Base-by-base conservation (phyloP, 305 asterid species). In the Striga hermonthica region DNA sequence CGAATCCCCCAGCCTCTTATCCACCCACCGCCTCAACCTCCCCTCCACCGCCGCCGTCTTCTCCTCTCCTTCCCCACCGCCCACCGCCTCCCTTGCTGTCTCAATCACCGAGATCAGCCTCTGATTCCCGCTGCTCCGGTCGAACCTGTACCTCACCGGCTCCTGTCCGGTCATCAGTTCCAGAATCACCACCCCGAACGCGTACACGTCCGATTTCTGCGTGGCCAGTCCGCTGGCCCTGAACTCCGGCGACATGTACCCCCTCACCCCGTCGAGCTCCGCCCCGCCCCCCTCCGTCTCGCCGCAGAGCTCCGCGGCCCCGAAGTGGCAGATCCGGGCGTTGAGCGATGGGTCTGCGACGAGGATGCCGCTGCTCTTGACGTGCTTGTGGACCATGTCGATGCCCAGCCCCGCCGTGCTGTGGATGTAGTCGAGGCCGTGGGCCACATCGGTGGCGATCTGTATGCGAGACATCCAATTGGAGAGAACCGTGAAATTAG, bases 251-350 rank as follows among this genome's bases (percentile, higher is more conserved):
- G 97, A 85, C 95, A 93, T 93, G 79, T 90, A 93, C 3, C 95
- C 99, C 41, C 84, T 67, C 1, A 93, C 86, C 0, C 96, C 99
- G 69, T 90, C 97, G 53, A 93, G 63, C 11, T 82, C 68, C 41
- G 89, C 81, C 38, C 67, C 79, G 58, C 36, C 66, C 41, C 87
- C 78, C 63, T 39, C 60, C 36, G 90, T 82, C 78, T 84, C 96
- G 54, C 95, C 90, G 77, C 97, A 93, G 65, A 93, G 92, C 83
- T 93, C 97, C 53, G 97, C 97, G 44, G 96, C 90, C 31, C 97
- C 99, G 83, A 90, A 93, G 65, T 90, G 97, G 75, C 99, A 93
- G 74, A 93, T 86, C 70, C 82, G 82, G 22, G 96, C 95, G 68
- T 93, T 86, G 67, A 78, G 82, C 2, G 78, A 75, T 3, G 92